Base-by-base conservation (phyloP, 208 protist species). In the Zelonia costaricensis region DNA sequence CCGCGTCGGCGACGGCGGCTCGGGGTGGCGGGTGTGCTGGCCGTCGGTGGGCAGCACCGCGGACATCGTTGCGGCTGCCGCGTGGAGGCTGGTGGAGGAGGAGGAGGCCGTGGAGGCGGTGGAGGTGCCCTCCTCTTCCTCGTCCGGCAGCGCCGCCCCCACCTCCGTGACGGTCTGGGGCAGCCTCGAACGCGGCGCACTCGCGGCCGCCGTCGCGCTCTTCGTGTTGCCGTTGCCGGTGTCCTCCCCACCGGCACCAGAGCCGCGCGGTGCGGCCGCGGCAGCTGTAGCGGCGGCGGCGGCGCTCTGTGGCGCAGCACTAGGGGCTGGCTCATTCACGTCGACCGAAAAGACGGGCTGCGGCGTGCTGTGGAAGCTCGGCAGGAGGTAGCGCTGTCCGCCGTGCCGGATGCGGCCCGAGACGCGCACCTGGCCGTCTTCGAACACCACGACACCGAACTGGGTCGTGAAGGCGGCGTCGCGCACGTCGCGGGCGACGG, bases 381-480 rank as follows among this genome's bases (percentile, higher is more conserved):
- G 40, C n/a, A 83, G 43, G 3, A 69, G 16, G 25, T 78, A 63
- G 31, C 67, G 53, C 36, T 39, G 47, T 8, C 74, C 73, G 30
- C 59, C 60, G 27, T 78, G 57, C 25, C 56, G 59, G 13, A 84
- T 51, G 13, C 49, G 51, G 20, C 85, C 81, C 13, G 68, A 66
- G 12, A 82, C 70, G n/a, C 69, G 53, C 28, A 84, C 69, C 39
- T 60, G 67, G 12, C 81, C 81, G 27, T 84, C 75, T 22, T 88
- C 81, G 38, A 78, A 72, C 22, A 83, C 49, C 16, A 78, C 71
- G 1, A 86, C 27, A 15, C 74, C 71, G 35, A 76, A 84, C 18
- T 59, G 52, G 4, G 25, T 18, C 25, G 69, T 62, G 54, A 92
- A 92, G 39, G 85, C 78, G 16, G 81, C 85, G 58, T 86, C 78